Evolutionary conservation across 441 rosid species (phyloP).

Genomic region (Macaranga tanarius): DNA sequence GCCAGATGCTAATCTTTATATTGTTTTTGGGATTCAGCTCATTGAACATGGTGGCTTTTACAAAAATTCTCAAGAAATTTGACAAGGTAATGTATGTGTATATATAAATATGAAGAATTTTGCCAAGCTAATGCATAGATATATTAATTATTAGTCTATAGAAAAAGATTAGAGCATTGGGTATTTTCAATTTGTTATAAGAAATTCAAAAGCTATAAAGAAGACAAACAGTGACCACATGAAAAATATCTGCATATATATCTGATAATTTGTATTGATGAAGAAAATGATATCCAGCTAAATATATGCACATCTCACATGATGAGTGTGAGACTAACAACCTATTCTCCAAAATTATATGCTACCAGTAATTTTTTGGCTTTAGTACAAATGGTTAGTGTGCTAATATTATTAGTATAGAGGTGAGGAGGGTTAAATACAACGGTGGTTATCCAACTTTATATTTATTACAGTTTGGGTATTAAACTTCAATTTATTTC

Average conservation of each 20-base stretch:
- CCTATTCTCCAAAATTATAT: background rate
- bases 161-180: background rate
- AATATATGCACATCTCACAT: slow-evolving; percentile 10
- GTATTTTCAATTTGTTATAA: background rate
- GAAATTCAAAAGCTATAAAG: background rate
- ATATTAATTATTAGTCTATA: too few relatives aligned
- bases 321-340: slow-evolving; percentile 20
- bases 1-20: slow-evolving; percentile 16
- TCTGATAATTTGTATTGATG: background rate
- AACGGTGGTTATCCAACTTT: too few relatives aligned
- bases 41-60: slow-evolving; percentile 85
- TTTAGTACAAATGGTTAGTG: too few relatives aligned
- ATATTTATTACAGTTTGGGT: too few relatives aligned
- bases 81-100: slow-evolving; percentile 73
- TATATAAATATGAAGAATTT: too few relatives aligned
- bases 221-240: slow-evolving; percentile 3
- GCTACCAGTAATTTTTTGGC: too few relatives aligned
- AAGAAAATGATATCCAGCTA: background rate
- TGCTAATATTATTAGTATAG: too few relatives aligned
- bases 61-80: slow-evolving; percentile 93
- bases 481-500: too few relatives aligned
- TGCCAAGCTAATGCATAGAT: too few relatives aligned
- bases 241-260: background rate
- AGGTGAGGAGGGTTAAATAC: too few relatives aligned
- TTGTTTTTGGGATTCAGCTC: slow-evolving; percentile 52